Evolutionary conservation across 2,329 filamentous ascomycete genomes (phyloP).

Genomic region (Talaromyces amestolkiae): DNA sequence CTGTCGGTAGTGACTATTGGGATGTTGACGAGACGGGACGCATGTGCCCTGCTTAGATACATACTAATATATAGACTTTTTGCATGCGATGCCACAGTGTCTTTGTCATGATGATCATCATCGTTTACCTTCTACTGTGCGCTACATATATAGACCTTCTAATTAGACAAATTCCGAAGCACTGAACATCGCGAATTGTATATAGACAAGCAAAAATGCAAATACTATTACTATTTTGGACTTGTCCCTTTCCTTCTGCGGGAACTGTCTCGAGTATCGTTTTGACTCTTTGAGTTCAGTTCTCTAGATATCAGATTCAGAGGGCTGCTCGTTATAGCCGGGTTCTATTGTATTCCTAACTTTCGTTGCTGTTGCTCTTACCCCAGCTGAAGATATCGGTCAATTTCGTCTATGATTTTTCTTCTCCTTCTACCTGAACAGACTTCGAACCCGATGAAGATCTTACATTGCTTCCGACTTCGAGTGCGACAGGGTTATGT

Average conservation of each 20-base stretch:
- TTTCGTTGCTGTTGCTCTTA: too few species aligned
- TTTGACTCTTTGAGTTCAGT: neutral
- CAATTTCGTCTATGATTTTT: too few species aligned
- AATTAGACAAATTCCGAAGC: neutral
- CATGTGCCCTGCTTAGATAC: conserved; percentile 1
- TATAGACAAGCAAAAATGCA: neutral
- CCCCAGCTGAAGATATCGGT: too few species aligned
- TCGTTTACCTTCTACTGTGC: neutral
- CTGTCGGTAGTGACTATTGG: conserved; percentile 13
- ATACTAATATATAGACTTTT: neutral
- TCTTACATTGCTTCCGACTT: too few species aligned
- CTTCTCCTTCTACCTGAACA: too few species aligned
- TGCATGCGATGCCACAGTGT: neutral
- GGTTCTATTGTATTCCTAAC: neutral
- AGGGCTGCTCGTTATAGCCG: neutral
- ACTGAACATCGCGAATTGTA: neutral
- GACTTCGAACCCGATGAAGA: too few species aligned
- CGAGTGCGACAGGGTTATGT: too few species aligned
- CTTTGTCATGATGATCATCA: neutral
- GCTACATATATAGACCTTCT: neutral
- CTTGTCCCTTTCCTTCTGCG: too few species aligned
- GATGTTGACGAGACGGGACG: neutral
- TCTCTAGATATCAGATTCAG: neutral
- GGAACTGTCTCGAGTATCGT: neutral
- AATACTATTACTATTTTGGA: neutral